Evolutionary conservation across 2,329 filamentous ascomycete species (phyloP).

Genomic region (Fusarium globosum): DNA sequence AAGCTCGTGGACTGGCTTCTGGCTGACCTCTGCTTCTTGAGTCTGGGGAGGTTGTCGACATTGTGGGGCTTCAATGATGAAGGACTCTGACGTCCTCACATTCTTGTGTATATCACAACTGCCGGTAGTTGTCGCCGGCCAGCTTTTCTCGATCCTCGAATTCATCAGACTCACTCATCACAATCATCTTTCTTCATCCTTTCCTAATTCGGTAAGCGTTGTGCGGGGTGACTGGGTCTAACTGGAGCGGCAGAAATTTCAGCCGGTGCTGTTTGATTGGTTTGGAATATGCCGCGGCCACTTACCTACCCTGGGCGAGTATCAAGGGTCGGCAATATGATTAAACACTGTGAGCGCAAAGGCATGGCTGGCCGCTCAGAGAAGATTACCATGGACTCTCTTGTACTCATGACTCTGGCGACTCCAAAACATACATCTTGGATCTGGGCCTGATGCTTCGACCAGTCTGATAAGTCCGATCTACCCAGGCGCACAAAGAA

Average conservation of each 20-base stretch:
- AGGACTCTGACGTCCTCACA: background rate
- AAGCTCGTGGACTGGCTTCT: background rate
- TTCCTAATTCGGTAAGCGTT: background rate
- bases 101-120: no score
- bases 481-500: no score
- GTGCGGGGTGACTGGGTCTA: background rate
- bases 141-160: background rate
- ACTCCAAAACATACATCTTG: rapidly evolving
- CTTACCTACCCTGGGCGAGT: background rate
- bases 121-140: background rate
- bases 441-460: rapidly evolving
- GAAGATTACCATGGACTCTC: background rate
- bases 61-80: background rate
- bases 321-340: background rate
- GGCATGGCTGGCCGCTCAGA: background rate
- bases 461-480: no score
- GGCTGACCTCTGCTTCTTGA: background rate
- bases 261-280: background rate
- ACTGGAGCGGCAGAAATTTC: conserved; percentile 1
- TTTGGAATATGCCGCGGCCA: no score
- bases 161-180: background rate
- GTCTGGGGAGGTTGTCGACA: background rate
- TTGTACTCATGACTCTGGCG: background rate
- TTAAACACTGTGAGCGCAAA: background rate
- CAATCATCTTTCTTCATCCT: background rate